Base-by-base conservation (phyloP, 108 stramenopile species). In the Aurantiochytrium sp. region DNA sequence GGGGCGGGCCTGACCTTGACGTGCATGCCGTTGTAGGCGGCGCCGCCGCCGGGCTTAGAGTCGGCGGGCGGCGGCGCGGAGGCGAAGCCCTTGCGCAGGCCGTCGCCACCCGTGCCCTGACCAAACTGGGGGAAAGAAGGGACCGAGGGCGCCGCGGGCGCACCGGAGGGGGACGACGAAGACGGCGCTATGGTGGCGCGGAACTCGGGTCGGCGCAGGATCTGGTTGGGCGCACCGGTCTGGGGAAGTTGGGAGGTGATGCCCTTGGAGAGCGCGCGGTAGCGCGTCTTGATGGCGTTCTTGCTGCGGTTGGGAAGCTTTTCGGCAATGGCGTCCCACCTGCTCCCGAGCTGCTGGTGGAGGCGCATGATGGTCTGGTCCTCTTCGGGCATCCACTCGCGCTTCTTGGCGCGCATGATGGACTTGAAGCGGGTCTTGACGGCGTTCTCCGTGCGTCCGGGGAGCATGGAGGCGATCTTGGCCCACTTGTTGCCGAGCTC, bases 361-460 rank as follows among this genome's bases (percentile, higher is more conserved):
- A 81, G 73, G 2, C 73, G 73, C 73, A 81, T 48, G 45, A 81
- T 81, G 39, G 73, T 81, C 45, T 81, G 19, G 45, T 81, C 73
- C 32, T 81, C 73, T 19, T 81, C 73, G n/a, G 73, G 73, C 73
- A 48, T 48, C 73, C 73, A 81, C 32, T 81, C 73, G 73, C 73
- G 73, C 73, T 81, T 81, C 73, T 81, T 81, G 73, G 73, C 73
- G 17, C 73, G 73, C 54, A 34, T 34, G 48, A 86, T 52, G 34
- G 89, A 91, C 86, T 93, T 93, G 86, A 81, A 92, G 2, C 94
- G 68, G 85, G 93, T 94, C 55, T 94, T 94, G 24, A 94, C 93
- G 10, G 93, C 93, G 69, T 94, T 94, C 41, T 94, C 94, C 37
- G 94, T 94, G 31, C 94, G 92, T 4, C 94, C 94, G 30, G 94